Evolutionary conservation across 139 green algal species (phyloP).

Genomic region (Gonium pectorale): DNA sequence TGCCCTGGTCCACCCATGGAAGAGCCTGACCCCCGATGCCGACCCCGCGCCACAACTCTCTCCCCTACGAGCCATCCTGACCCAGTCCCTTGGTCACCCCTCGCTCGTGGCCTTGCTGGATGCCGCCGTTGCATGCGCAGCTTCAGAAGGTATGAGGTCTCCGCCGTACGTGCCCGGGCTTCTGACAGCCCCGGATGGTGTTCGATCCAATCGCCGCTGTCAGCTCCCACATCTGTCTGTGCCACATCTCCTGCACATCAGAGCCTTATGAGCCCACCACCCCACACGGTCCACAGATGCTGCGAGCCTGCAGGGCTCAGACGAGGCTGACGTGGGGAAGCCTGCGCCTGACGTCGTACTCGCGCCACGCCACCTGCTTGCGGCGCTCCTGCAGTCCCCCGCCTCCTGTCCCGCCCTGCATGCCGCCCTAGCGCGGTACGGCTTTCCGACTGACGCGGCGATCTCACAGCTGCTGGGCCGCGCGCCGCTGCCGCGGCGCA

Average conservation of each 20-base stretch:
- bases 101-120: neutral
- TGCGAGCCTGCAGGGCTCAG: too few relatives aligned
- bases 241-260: too few relatives aligned
- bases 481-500: neutral
- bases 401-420: neutral
- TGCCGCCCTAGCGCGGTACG: neutral
- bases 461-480: neutral
- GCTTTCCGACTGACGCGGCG: neutral
- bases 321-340: too few relatives aligned
- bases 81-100: neutral
- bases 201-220: too few relatives aligned
- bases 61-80: neutral
- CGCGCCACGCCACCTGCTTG: slow-evolving; percentile 43
- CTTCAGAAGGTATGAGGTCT: neutral
- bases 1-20: neutral
- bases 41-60: neutral
- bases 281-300: too few relatives aligned
- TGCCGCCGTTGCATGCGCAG: neutral
- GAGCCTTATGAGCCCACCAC: too few relatives aligned
- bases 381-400: neutral
- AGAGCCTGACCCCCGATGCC: neutral
- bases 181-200: too few relatives aligned
- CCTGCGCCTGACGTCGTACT: too few relatives aligned
- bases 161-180: too few relatives aligned
- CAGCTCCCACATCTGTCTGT: too few relatives aligned